These are phyloP conservation scores for Paspalum notatum DNA, from an alignment of 176 grass and related monocot genomes.

Conservation along the genomic window DNA sequence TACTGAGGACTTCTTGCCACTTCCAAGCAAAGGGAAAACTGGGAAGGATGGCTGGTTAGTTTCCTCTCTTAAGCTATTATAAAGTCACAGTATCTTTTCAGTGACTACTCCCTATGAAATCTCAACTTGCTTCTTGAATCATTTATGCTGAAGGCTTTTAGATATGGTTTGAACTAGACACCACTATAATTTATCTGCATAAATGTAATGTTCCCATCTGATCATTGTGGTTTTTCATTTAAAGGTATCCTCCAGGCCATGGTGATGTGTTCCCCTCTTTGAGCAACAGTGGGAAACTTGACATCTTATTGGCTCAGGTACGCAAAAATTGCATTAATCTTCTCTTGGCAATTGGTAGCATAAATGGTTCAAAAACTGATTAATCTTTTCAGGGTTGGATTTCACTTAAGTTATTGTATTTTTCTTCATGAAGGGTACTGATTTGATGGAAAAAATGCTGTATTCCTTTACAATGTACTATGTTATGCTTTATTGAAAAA, in stretches of 20 bases:
- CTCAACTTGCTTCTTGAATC: background rate
- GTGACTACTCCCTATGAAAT: background rate
- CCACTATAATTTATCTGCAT: background rate
- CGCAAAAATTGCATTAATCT: slow-evolving; percentile 8
- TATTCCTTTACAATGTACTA: background rate
- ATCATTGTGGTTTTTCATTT: slow-evolving; percentile 38
- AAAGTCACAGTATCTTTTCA: background rate
- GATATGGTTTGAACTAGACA: background rate
- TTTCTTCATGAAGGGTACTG: background rate
- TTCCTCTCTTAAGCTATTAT: background rate
- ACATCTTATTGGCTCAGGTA: slow-evolving; percentile 81
- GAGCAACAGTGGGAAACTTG: slow-evolving; percentile 92
- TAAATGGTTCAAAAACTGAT: background rate
- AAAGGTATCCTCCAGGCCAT: slow-evolving; percentile 96
- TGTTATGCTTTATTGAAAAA: background rate
- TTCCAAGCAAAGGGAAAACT: slow-evolving; percentile 79
- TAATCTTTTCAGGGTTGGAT: background rate
- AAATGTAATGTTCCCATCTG: background rate
- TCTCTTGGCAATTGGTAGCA: background rate
- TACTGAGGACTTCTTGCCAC: slow-evolving; percentile 78
- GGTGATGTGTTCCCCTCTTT: slow-evolving; percentile 95
- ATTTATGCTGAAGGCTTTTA: slow-evolving; percentile 7
- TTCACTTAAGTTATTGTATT: background rate
- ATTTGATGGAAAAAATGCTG: background rate
- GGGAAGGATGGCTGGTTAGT: slow-evolving; percentile 97